Conservation (phyloP, 306 rosid genomes). For the Citrullus amarus region DNA sequence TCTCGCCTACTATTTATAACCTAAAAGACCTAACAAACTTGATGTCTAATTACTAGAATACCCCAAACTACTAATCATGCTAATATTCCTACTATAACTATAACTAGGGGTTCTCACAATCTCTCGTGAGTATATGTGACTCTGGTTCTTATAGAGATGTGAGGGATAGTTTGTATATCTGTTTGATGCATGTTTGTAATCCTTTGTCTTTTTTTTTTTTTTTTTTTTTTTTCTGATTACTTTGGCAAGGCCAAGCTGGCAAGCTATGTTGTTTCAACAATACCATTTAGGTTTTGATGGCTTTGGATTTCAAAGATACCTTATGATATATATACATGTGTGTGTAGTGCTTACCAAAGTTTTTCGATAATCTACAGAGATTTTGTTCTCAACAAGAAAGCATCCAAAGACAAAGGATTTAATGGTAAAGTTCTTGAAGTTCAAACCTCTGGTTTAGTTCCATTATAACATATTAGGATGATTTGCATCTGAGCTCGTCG, state of each 20-base stretch:
- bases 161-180: background rate
- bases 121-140: too few species aligned
- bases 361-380: conserved; percentile 41
- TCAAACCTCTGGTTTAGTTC: background rate
- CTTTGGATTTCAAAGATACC: background rate
- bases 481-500: conserved; percentile 7
- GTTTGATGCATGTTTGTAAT: background rate
- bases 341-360: background rate
- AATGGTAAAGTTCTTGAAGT: conserved; percentile 33
- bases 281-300: background rate
- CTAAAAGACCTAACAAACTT: too few species aligned
- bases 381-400: conserved; percentile 58
- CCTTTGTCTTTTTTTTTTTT: too few species aligned
- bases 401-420: conserved; percentile 80
- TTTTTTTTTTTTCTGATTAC: background rate
- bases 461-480: background rate
- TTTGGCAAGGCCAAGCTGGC: background rate
- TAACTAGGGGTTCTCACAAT: too few species aligned
- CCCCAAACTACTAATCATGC: too few species aligned
- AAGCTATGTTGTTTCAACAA: background rate
- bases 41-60: too few species aligned
- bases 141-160: background rate
- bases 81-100: too few species aligned
- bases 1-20: too few species aligned
- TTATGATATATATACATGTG: background rate